Conservation (phyloP, 192 early-diverging fungal genomes). For the Kickxella alabastrina region DNA sequence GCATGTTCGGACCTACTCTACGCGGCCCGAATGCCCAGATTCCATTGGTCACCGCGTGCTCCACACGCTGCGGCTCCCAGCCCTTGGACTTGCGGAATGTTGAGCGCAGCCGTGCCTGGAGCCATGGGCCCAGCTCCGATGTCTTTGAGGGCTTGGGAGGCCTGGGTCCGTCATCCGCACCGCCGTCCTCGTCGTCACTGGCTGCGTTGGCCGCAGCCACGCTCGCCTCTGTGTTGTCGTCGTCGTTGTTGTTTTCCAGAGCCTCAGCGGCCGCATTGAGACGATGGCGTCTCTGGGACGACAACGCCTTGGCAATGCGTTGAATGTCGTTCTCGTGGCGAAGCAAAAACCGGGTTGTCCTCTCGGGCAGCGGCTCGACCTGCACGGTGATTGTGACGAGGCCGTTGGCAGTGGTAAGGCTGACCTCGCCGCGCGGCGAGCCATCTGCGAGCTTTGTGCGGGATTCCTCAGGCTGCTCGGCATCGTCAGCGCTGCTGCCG, state of each 20-base stretch:
- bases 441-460: constrained; percentile 14
- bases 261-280: constrained; percentile 30
- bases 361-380: constrained; percentile 45
- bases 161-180: neutral
- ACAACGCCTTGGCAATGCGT: constrained; percentile 23
- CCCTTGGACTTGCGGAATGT: constrained; percentile 39
- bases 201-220: neutral
- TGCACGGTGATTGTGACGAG: constrained; percentile 37
- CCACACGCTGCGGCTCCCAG: constrained; percentile 49
- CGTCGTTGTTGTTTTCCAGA: constrained; percentile 11
- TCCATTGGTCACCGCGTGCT: constrained; percentile 18
- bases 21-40: constrained; percentile 40
- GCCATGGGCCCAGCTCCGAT: constrained; percentile 46
- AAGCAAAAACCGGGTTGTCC: constrained; percentile 28
- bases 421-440: constrained; percentile 38
- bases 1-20: constrained; percentile 37
- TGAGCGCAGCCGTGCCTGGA: constrained; percentile 22
- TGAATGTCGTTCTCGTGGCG: constrained; percentile 42
- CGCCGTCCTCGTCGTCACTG: constrained; percentile 14
- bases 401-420: constrained; percentile 42
- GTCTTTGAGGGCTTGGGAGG: constrained; percentile 30
- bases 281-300: constrained; percentile 27
- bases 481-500: neutral
- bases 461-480: constrained; percentile 2
- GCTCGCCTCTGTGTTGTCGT: constrained; percentile 2